Conservation (phyloP, 257 asterid genomes). For the Agastache rugosa region DNA sequence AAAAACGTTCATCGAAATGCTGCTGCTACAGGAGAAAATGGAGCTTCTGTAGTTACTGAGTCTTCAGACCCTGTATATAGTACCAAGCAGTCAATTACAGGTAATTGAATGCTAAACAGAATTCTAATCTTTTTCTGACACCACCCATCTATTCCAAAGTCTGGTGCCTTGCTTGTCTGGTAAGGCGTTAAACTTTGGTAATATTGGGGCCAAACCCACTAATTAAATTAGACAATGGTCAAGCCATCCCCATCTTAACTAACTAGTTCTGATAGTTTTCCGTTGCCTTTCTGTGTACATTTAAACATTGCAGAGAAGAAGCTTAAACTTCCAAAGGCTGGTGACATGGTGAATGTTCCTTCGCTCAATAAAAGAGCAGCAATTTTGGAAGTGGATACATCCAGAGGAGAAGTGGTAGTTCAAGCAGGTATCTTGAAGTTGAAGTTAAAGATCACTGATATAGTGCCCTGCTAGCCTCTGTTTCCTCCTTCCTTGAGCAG, state of each 20-base stretch:
- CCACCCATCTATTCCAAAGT: neutral
- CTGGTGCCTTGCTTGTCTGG: neutral
- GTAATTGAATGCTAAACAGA: slow-evolving; percentile 43
- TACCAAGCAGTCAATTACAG: slow-evolving; percentile 50
- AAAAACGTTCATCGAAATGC: slow-evolving; percentile 27
- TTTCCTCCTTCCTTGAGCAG: slow-evolving; percentile 39
- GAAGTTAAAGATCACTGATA: slow-evolving; percentile 70
- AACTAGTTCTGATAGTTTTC: slow-evolving; percentile 4
- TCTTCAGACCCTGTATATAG: slow-evolving; percentile 36
- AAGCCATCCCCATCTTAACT: neutral
- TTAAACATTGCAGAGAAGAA: slow-evolving; percentile 48
- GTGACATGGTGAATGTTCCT: slow-evolving; percentile 80
- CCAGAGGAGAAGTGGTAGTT: slow-evolving; percentile 73
- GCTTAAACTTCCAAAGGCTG: slow-evolving; percentile 63
- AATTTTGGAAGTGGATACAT: slow-evolving; percentile 70
- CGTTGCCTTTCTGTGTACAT: slow-evolving; percentile 15
- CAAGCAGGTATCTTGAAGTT: slow-evolving; percentile 86
- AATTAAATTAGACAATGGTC: neutral
- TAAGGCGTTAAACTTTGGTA: neutral
- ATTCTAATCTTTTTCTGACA: slow-evolving; percentile 1
- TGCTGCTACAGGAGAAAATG: slow-evolving; percentile 31
- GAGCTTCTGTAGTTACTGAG: slow-evolving; percentile 40
- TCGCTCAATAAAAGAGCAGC: slow-evolving; percentile 72
- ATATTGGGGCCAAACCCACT: slow-evolving; percentile 3
- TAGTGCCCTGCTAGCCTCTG: slow-evolving; percentile 41